Evolutionary conservation across 495 filamentous ascomycete genomes (phyloP).

Genomic region (Evansstolkia leycettana): DNA sequence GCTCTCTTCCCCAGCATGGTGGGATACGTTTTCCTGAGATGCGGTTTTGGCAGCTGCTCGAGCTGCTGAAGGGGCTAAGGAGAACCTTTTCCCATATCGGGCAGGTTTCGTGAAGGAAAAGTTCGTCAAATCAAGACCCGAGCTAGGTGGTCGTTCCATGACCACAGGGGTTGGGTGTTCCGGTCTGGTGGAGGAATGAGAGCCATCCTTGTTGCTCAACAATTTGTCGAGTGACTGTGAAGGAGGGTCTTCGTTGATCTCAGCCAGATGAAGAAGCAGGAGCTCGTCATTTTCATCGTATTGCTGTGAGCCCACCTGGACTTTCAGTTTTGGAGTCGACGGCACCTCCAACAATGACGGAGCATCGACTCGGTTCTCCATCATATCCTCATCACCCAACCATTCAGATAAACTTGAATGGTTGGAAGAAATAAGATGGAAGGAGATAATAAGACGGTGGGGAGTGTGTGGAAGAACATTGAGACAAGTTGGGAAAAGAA

Average conservation of each 20-base stretch:
- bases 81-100: slow-evolving; percentile 13
- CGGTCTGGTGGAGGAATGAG: background rate
- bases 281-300: slow-evolving; percentile 12
- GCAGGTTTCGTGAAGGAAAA: slow-evolving; percentile 25
- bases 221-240: slow-evolving; percentile 7
- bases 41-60: background rate
- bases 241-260: slow-evolving; percentile 1
- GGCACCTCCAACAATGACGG: too few relatives aligned
- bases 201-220: slow-evolving; percentile 1
- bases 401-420: background rate
- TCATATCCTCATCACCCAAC: too few relatives aligned
- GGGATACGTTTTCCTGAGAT: too few relatives aligned
- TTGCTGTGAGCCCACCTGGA: background rate
- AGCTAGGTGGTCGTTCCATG: slow-evolving; percentile 20
- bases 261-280: slow-evolving; percentile 9
- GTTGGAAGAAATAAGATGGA: background rate
- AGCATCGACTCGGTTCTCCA: too few relatives aligned
- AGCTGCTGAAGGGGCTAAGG: slow-evolving; percentile 5
- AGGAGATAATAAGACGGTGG: background rate
- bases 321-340: background rate
- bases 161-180: slow-evolving; percentile 10
- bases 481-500: too few relatives aligned
- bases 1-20: too few relatives aligned
- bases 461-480: background rate
- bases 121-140: slow-evolving; percentile 16